Evolutionary conservation across 1,284 basidiomycete species (phyloP).

Genomic region (Baeospora myosura): DNA sequence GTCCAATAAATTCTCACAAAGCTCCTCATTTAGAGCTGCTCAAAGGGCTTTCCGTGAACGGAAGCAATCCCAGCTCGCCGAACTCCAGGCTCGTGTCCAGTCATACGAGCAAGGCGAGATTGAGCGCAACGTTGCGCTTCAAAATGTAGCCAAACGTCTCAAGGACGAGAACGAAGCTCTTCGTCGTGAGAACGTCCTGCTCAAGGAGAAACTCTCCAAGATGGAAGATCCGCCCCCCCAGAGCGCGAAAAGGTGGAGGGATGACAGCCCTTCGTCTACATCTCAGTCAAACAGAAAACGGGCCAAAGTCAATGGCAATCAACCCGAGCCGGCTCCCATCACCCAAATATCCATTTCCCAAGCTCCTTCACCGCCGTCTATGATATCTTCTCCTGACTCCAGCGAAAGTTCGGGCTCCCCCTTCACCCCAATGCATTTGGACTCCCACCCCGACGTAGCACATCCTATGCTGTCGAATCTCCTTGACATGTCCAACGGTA

Average conservation of each 20-base stretch:
- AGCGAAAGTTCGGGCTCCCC: constrained; percentile 35
- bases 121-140: constrained; percentile 81
- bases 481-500: constrained; percentile 12
- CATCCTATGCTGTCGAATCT: constrained; percentile 22
- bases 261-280: constrained; percentile 34
- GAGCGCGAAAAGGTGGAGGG: constrained; percentile 51
- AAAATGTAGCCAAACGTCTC: constrained; percentile 77
- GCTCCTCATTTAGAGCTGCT: constrained; percentile 77
- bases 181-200: constrained; percentile 52
- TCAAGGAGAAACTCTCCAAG: constrained; percentile 54
- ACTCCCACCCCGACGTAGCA: constrained; percentile 23
- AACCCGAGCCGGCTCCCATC: constrained; percentile 27
- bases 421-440: constrained; percentile 37
- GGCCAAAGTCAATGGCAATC: constrained; percentile 28
- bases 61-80: constrained; percentile 85
- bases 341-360: constrained; percentile 17
- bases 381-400: constrained; percentile 49
- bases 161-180: constrained; percentile 83
- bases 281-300: constrained; percentile 36
- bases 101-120: constrained; percentile 87
- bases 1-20: neutral
- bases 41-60: constrained; percentile 89
- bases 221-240: constrained; percentile 37
- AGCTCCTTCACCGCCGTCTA: constrained; percentile 31
- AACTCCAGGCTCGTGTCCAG: constrained; percentile 80